Evolutionary conservation across 2,329 filamentous ascomycete genomes (phyloP).

Genomic region (Sphaceloma murrayae): DNA sequence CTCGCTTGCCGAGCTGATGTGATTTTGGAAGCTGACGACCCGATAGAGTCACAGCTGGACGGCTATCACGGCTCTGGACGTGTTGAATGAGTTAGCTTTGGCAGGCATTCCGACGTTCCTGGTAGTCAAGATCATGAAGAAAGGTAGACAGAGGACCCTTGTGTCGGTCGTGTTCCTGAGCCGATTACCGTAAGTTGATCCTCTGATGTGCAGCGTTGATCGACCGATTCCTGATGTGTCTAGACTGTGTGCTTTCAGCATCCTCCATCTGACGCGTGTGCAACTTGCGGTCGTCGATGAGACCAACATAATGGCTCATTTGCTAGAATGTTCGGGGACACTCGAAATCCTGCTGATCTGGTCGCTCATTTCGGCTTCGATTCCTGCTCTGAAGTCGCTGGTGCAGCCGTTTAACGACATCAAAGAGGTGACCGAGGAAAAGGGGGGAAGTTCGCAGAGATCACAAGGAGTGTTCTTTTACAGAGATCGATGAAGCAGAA

Average conservation of each 20-base stretch:
- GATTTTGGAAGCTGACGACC: background rate
- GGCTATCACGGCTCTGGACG: conserved; percentile 15
- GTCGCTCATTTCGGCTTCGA: conserved; percentile 17
- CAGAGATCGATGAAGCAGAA: background rate
- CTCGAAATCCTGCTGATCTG: conserved; percentile 13
- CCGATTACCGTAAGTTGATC: conserved; percentile 7
- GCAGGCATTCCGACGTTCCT: conserved; percentile 16
- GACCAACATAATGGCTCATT: background rate
- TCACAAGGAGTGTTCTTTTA: conserved; percentile 8
- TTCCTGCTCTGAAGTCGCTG: conserved; percentile 18
- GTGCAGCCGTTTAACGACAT: conserved; percentile 18
- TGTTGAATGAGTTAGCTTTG: conserved; percentile 17
- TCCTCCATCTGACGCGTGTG: conserved; percentile 4
- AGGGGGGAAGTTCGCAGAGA: background rate
- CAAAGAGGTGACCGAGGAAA: conserved; percentile 6
- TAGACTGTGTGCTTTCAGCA: conserved; percentile 4
- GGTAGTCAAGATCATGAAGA: conserved; percentile 16
- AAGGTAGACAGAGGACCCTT: conserved; percentile 15
- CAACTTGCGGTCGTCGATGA: background rate
- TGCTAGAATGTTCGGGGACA: background rate
- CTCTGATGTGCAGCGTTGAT: too few relatives aligned
- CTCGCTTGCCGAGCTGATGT: too few relatives aligned
- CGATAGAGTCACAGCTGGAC: conserved; percentile 13
- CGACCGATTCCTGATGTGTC: background rate
- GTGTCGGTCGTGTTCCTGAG: conserved; percentile 11